A percentile compares a stretch with the other conserved stretches of the same genome.
These are phyloP conservation scores for Pseudogymnoascus sp. DNA, from an alignment of 2,329 filamentous ascomycete genomes.

Conservation along the genomic window DNA sequence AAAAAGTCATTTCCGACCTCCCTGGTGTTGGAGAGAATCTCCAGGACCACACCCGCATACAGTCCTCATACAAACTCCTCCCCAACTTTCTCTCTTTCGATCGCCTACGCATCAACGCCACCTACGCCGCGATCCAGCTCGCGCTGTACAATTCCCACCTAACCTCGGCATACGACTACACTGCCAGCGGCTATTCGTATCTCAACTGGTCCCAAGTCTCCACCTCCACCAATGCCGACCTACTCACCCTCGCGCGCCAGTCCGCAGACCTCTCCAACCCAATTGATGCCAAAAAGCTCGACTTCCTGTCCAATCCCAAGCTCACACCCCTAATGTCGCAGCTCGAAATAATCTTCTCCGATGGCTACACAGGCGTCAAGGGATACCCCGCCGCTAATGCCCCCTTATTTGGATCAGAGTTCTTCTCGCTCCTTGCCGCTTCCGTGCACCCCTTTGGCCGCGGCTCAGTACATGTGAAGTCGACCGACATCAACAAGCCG, in stretches of 20 bases:
- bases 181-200: slow-evolving; percentile 32
- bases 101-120: slow-evolving; percentile 17
- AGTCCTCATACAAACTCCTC: slow-evolving; percentile 19
- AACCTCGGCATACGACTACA: slow-evolving; percentile 19
- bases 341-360: slow-evolving; percentile 30
- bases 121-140: slow-evolving; percentile 30
- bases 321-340: slow-evolving; percentile 15
- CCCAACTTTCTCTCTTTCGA: slow-evolving; percentile 16
- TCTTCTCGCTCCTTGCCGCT: slow-evolving; percentile 35
- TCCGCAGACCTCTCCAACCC: slow-evolving; percentile 25
- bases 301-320: slow-evolving; percentile 29
- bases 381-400: slow-evolving; percentile 16
- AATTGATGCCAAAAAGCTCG: slow-evolving; percentile 33
- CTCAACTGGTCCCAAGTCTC: slow-evolving; percentile 33
- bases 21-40: slow-evolving; percentile 45
- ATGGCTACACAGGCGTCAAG: slow-evolving; percentile 35
- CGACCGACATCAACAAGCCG: slow-evolving; percentile 29
- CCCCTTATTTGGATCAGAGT: slow-evolving; percentile 15
- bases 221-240: slow-evolving; percentile 23
- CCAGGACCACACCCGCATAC: slow-evolving; percentile 32
- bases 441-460: slow-evolving; percentile 49
- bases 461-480: slow-evolving; percentile 48
- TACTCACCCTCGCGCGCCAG: slow-evolving; percentile 28
- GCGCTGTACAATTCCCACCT: slow-evolving; percentile 15
- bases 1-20: slow-evolving; percentile 34